Conservation (phyloP, 257 asterid species). For the Schizonepeta tenuifolia region DNA sequence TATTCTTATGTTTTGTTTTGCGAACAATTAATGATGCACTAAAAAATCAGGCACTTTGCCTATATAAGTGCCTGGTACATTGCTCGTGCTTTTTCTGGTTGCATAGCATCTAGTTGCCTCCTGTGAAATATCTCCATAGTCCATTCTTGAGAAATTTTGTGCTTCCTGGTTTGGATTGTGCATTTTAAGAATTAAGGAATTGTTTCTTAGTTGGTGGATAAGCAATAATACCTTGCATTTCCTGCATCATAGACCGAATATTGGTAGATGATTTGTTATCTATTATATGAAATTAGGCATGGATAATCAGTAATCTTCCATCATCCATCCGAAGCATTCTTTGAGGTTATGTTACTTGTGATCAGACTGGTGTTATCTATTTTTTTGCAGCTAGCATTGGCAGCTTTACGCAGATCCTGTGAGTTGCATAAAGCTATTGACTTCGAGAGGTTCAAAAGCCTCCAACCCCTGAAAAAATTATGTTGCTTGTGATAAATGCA, state of each 20-base stretch:
- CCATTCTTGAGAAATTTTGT: not conserved
- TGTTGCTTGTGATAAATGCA: constrained; percentile 1
- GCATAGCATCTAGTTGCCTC: not conserved
- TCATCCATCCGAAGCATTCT: not conserved
- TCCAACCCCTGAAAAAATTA: constrained; percentile 11
- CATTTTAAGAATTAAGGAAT: not conserved
- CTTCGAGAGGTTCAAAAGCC: constrained; percentile 68
- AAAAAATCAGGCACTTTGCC: no score
- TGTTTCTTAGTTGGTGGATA: not conserved
- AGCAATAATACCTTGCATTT: not conserved
- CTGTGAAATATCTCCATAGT: not conserved
- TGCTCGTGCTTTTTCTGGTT: not conserved
- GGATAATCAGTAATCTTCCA: not conserved
- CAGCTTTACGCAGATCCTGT: constrained; percentile 73
- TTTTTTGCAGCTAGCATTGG: constrained; percentile 77
- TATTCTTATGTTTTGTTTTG: not conserved
- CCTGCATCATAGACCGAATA: not conserved
- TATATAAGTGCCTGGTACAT: no score
- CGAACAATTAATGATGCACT: no score
- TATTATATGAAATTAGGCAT: not conserved
- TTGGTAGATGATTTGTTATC: not conserved
- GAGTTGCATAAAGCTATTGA: constrained; percentile 53
- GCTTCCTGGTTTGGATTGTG: not conserved
- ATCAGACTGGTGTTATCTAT: not conserved
- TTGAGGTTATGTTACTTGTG: not conserved